Conservation (phyloP, 345 rosid species). For the Rhizophora mangle region DNA sequence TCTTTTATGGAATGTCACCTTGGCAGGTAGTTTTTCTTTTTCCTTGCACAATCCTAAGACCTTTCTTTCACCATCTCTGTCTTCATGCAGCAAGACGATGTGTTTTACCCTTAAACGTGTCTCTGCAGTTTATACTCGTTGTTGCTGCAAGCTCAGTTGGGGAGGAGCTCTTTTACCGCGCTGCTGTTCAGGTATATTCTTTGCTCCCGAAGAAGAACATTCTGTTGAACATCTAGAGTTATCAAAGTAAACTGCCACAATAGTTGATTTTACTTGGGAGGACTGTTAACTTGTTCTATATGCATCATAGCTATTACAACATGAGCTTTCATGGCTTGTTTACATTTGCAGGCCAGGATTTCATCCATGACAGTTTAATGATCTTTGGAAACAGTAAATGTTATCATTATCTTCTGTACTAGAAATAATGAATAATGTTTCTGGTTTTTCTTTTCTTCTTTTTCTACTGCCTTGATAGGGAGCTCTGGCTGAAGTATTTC, state of each 20-base stretch:
- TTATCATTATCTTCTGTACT: background rate
- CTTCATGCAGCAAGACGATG: slow-evolving; percentile 1
- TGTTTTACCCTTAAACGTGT: slow-evolving; percentile 8
- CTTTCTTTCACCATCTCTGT: background rate
- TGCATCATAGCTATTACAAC: no score
- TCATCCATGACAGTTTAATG: background rate
- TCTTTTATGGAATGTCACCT: slow-evolving; percentile 96
- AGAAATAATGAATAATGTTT: slow-evolving; percentile 1
- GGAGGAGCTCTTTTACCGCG: slow-evolving; percentile 98
- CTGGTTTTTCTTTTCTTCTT: background rate
- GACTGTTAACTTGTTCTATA: no score
- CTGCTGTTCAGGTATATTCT: slow-evolving; percentile 78
- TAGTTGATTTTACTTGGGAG: background rate
- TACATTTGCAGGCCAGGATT: background rate
- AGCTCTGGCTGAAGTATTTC: slow-evolving; percentile 75
- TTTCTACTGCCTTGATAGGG: slow-evolving; percentile 46
- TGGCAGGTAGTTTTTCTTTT: slow-evolving; percentile 61
- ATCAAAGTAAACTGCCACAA: no score
- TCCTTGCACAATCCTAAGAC: background rate
- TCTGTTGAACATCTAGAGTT: background rate
- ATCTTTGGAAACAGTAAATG: background rate
- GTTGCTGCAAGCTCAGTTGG: slow-evolving; percentile 93
- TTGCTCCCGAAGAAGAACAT: background rate
- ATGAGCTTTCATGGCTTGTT: background rate
- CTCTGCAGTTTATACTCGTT: slow-evolving; percentile 68